Percentiles rank a stretch among this genome's conserved stretches.
Evolutionary conservation across 2,329 filamentous ascomycete genomes (phyloP).

Genomic region (Aureobasidium vineae): DNA sequence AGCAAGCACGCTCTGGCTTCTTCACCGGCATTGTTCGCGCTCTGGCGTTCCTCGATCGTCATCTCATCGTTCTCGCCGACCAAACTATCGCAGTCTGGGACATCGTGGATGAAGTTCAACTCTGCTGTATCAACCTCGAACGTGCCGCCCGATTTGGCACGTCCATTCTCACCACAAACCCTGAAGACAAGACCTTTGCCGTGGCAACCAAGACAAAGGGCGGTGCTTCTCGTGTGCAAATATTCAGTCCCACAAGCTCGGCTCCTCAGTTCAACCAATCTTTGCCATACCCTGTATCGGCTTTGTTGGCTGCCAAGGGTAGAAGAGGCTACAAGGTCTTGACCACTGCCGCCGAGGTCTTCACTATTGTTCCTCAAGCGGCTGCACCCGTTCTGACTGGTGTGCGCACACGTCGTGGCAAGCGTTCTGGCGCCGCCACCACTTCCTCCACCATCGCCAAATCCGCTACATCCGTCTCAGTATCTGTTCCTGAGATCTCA

Average conservation of each 20-base stretch:
- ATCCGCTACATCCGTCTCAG: not conserved
- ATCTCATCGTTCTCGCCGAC: conserved; percentile 71
- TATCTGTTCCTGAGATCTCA: not conserved
- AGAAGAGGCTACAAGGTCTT: conserved; percentile 72
- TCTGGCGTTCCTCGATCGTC: conserved; percentile 69
- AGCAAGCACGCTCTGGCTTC: conserved; percentile 65
- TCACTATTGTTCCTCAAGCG: conserved; percentile 43
- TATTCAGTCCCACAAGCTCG: conserved; percentile 18
- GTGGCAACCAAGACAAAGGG: conserved; percentile 25
- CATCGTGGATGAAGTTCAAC: conserved; percentile 72
- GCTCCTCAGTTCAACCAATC: conserved; percentile 3
- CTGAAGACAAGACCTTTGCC: conserved; percentile 49
- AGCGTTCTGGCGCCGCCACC: conserved; percentile 9
- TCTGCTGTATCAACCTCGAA: conserved; percentile 62
- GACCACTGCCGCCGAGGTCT: conserved; percentile 72
- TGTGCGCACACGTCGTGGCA: conserved; percentile 18
- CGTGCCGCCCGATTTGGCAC: conserved; percentile 32
- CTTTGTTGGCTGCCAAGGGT: conserved; percentile 62
- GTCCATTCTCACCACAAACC: conserved; percentile 68
- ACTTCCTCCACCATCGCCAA: conserved; percentile 15
- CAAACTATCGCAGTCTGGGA: conserved; percentile 77
- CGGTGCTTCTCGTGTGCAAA: conserved; percentile 9
- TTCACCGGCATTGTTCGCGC: conserved; percentile 60
- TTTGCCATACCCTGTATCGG: conserved; percentile 44
- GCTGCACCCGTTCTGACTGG: not conserved